Evolutionary conservation across 345 rosid species (phyloP).

Genomic region (Noccaea bulbosa): DNA sequence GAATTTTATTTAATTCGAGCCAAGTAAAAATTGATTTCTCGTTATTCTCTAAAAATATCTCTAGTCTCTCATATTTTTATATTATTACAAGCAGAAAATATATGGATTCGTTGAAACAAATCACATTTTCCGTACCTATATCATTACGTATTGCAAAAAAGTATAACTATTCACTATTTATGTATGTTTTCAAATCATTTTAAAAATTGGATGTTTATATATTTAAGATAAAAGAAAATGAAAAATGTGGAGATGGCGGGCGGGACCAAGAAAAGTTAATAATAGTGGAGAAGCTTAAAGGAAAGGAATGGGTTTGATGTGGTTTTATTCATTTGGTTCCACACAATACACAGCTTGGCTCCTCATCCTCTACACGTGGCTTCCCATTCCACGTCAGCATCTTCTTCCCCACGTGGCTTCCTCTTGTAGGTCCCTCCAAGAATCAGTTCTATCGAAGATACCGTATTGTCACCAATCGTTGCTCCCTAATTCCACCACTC

Average conservation of each 20-base stretch:
- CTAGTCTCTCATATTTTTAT: background rate
- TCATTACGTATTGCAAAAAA: background rate
- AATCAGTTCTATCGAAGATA: slow-evolving; percentile 28
- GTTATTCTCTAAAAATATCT: background rate
- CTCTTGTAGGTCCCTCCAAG: slow-evolving; percentile 13
- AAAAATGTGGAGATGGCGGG: slow-evolving; percentile 32
- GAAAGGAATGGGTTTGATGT: slow-evolving; percentile 40
- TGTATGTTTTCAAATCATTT: background rate
- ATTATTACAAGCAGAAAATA: slow-evolving; percentile 10
- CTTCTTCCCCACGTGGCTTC: slow-evolving; percentile 40
- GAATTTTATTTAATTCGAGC: too few relatives aligned
- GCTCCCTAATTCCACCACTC: slow-evolving; percentile 50
- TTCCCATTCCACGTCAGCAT: slow-evolving; percentile 41
- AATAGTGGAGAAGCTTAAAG: slow-evolving; percentile 39
- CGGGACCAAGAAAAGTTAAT: slow-evolving; percentile 40
- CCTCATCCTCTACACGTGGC: slow-evolving; percentile 49
- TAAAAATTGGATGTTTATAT: background rate
- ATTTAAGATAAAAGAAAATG: background rate
- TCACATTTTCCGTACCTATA: slow-evolving; percentile 35
- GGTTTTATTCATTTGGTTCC: slow-evolving; percentile 37
- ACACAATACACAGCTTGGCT: slow-evolving; percentile 40
- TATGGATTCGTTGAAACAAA: slow-evolving; percentile 20
- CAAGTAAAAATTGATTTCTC: background rate
- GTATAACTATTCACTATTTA: background rate
- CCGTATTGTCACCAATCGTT: slow-evolving; percentile 40